Evolutionary conservation across 805 yeast species (phyloP).

Genomic region (Wickerhamomyces pijperi): DNA sequence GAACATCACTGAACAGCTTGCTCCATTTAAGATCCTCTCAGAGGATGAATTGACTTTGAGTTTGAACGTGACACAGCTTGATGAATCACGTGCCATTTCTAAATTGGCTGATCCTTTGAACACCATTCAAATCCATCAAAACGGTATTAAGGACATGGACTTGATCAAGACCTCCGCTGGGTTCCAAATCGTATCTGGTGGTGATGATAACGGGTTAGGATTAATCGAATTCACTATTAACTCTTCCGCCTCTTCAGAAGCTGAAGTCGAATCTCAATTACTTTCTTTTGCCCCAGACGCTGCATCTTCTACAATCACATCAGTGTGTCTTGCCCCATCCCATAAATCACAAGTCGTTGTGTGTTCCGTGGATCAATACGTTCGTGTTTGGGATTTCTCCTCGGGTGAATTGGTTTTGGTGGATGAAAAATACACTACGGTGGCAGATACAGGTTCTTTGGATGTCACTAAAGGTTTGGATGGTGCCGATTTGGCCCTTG

Average conservation of each 20-base stretch:
- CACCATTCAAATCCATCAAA: constrained; percentile 62
- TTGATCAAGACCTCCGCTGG: constrained; percentile 11
- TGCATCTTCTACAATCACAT: constrained; percentile 82
- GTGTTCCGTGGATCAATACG: constrained; percentile 76
- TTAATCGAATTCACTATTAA: constrained; percentile 25
- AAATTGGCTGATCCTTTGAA: constrained; percentile 21
- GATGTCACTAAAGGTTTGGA: constrained; percentile 23
- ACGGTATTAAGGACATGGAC: constrained; percentile 64
- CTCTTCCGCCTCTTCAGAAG: constrained; percentile 9
- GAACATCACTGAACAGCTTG: constrained; percentile 30
- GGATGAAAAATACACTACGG: constrained; percentile 53
- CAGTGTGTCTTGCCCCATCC: constrained; percentile 25
- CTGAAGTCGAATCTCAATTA: constrained; percentile 16
- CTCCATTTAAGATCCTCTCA: constrained; percentile 7
- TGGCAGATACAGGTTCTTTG: constrained; percentile 84
- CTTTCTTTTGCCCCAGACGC: constrained; percentile 38
- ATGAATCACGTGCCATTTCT: background rate
- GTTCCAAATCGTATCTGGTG: constrained; percentile 57
- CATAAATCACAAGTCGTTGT: constrained; percentile 33
- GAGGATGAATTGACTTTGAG: constrained; percentile 5
- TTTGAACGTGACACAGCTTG: too few relatives aligned
- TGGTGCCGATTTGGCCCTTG: constrained; percentile 24
- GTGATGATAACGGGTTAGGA: constrained; percentile 79
- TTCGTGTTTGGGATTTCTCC: constrained; percentile 48
- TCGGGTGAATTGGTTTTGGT: constrained; percentile 18